Percentiles rank a stretch among this genome's conserved stretches.
Evolutionary conservation across 108 stramenopile genomes (phyloP).

Genomic region (Fistulifera pelliculosa): DNA sequence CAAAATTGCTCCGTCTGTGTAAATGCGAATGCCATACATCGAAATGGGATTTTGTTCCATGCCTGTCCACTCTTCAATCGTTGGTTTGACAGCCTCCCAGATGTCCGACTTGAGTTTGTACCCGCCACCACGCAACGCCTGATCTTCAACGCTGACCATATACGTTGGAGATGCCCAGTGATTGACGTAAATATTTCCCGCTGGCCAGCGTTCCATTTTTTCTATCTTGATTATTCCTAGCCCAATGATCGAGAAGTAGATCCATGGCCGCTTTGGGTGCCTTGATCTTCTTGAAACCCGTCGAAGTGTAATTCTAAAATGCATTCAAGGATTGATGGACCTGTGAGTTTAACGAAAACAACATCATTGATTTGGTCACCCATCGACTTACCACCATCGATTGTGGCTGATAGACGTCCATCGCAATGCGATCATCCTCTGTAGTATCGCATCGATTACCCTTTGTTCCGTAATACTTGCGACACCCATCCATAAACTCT

Average conservation of each 20-base stretch:
- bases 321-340: conserved; percentile 42
- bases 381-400: too few relatives aligned
- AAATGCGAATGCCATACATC: conserved; percentile 86
- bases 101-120: conserved; percentile 45
- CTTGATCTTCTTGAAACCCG: conserved; percentile 71
- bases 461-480: conserved; percentile 37
- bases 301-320: conserved; percentile 62
- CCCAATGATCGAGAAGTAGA: conserved; percentile 51
- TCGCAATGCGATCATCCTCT: conserved; percentile 50
- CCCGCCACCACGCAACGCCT: conserved; percentile 53
- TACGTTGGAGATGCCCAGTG: conserved; percentile 72
- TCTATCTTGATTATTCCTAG: conserved; percentile 37
- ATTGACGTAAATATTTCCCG: conserved; percentile 57
- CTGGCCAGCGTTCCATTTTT: conserved; percentile 55
- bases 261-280: conserved; percentile 54
- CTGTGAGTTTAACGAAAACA: too few relatives aligned
- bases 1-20: conserved; percentile 78
- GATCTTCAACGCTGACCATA: conserved; percentile 73
- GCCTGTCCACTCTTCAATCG: conserved; percentile 87
- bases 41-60: conserved; percentile 73
- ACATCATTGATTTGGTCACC: too few relatives aligned
- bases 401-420: too few relatives aligned
- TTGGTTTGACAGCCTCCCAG: conserved; percentile 65
- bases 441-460: conserved; percentile 37
- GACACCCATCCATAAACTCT: conserved; percentile 73